Conservation (phyloP, 768 basidiomycete genomes). For the Podaxis sp. region DNA sequence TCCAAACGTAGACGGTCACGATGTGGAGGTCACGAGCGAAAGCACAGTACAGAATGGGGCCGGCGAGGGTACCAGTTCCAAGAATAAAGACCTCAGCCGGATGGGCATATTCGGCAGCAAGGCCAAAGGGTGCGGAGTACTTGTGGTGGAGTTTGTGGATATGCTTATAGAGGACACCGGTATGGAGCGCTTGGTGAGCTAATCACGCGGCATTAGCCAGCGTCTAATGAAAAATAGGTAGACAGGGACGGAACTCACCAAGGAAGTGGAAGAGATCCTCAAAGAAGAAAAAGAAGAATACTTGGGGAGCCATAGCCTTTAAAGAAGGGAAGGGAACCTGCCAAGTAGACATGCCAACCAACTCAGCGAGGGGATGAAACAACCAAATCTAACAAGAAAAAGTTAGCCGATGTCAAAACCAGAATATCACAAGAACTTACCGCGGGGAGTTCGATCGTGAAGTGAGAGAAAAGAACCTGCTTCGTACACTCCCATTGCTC, state of each 20-base stretch:
- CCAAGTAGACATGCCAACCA: constrained; percentile 87
- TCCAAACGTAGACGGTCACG: constrained; percentile 91
- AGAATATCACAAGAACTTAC: constrained; percentile 41
- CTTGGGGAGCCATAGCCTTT: constrained; percentile 68
- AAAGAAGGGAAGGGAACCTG: constrained; percentile 87
- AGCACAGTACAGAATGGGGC: constrained; percentile 84
- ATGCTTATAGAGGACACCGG: constrained; percentile 79
- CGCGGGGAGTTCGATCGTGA: constrained; percentile 90
- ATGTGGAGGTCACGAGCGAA: constrained; percentile 82
- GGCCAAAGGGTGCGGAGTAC: constrained; percentile 94
- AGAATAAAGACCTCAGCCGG: constrained; percentile 95
- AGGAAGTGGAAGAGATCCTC: constrained; percentile 96
- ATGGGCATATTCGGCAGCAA: constrained; percentile 98
- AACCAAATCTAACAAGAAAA: constrained; percentile 65
- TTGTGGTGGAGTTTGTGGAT: constrained; percentile 99
- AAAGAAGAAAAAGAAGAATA: constrained; percentile 89
- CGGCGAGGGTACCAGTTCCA: constrained; percentile 85
- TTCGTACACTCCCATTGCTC: constrained; percentile 98
- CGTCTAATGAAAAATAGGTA: constrained; percentile 3
- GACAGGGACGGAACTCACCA: constrained; percentile 38
- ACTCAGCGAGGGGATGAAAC: constrained; percentile 88
- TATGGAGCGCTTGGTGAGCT: constrained; percentile 92
- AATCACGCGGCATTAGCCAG: not conserved
- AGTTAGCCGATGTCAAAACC: not conserved
- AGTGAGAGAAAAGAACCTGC: constrained; percentile 90